Conservation (phyloP, 2,329 filamentous ascomycete genomes). For the Ophioceras dolichostomum region DNA sequence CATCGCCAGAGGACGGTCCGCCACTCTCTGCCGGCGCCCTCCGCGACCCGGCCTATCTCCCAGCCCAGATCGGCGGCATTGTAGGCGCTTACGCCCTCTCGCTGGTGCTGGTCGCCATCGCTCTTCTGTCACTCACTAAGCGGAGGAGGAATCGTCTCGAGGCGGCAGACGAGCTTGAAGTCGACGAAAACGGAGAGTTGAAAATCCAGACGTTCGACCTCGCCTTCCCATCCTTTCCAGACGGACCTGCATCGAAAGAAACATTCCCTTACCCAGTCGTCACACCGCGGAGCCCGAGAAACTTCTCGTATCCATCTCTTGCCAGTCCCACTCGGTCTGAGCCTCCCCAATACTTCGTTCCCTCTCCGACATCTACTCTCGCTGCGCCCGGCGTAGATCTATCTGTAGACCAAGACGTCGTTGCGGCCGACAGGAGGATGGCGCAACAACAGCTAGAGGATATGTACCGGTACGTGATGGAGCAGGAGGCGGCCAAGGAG, state of each 20-base stretch:
- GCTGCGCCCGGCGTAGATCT: constrained; percentile 48
- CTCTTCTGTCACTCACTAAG: constrained; percentile 49
- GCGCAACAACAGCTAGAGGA: constrained; percentile 77
- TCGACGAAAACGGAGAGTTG: constrained; percentile 7
- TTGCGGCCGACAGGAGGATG: constrained; percentile 61
- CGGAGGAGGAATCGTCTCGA: constrained; percentile 38
- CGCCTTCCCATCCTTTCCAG: neutral
- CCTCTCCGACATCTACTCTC: constrained; percentile 32
- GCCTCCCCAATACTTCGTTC: constrained; percentile 24
- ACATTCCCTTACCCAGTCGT: constrained; percentile 18
- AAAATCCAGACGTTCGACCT: constrained; percentile 8
- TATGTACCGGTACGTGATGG: constrained; percentile 86
- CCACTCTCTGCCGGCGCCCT: constrained; percentile 44
- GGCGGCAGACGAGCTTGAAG: constrained; percentile 39
- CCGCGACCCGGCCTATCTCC: constrained; percentile 53
- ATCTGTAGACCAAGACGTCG: constrained; percentile 64
- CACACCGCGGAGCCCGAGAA: constrained; percentile 22
- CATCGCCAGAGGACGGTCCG: constrained; percentile 47
- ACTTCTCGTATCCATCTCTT: constrained; percentile 41
- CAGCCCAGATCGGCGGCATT: constrained; percentile 73
- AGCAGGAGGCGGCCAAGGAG: constrained; percentile 63
- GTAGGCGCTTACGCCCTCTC: constrained; percentile 72
- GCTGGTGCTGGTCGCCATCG: constrained; percentile 58
- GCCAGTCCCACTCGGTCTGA: constrained; percentile 18
- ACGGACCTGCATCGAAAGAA: constrained; percentile 5